Conservation (phyloP, 2,329 filamentous ascomycete genomes). For the Ophiobolus disseminans region DNA sequence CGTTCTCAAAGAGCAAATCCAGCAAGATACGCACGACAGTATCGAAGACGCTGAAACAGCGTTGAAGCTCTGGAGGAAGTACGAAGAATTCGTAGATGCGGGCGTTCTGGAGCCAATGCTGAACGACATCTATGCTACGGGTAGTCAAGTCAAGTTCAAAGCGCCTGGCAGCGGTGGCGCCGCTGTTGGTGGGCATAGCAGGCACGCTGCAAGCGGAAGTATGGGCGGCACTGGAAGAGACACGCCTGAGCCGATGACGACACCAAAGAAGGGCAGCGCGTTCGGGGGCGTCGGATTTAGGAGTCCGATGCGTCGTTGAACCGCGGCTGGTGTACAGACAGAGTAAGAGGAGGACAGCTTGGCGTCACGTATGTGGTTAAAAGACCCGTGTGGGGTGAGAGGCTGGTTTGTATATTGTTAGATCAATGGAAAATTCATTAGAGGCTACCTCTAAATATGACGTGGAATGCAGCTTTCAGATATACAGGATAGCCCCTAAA, state of each 20-base stretch:
- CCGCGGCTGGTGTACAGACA: too few relatives aligned
- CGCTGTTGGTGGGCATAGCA: conserved; percentile 9
- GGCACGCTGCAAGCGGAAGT: conserved; percentile 3
- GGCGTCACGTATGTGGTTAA: too few relatives aligned
- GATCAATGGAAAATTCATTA: too few relatives aligned
- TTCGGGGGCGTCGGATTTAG: conserved; percentile 48
- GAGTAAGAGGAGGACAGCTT: too few relatives aligned
- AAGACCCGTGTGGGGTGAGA: too few relatives aligned
- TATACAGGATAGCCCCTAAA: too few relatives aligned
- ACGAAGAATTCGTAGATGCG: conserved; percentile 84
- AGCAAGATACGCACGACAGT: conserved; percentile 89
- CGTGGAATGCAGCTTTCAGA: too few relatives aligned
- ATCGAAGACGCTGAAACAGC: conserved; percentile 95
- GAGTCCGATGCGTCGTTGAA: conserved; percentile 38
- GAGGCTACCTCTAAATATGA: too few relatives aligned
- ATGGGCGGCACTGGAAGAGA: conserved; percentile 53
- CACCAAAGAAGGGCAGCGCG: conserved; percentile 54
- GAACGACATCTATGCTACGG: conserved; percentile 79
- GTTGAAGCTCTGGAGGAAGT: conserved; percentile 86
- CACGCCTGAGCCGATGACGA: conserved; percentile 63
- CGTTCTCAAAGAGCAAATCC: conserved; percentile 91
- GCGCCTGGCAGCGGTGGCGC: conserved; percentile 38
- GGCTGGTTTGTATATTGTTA: too few relatives aligned
- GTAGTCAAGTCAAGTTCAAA: conserved; percentile 60
- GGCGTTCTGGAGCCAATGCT: conserved; percentile 84